Evolutionary conservation across 2,329 filamentous ascomycete species (phyloP).

Genomic region (Aspergillus pseudotamarii): DNA sequence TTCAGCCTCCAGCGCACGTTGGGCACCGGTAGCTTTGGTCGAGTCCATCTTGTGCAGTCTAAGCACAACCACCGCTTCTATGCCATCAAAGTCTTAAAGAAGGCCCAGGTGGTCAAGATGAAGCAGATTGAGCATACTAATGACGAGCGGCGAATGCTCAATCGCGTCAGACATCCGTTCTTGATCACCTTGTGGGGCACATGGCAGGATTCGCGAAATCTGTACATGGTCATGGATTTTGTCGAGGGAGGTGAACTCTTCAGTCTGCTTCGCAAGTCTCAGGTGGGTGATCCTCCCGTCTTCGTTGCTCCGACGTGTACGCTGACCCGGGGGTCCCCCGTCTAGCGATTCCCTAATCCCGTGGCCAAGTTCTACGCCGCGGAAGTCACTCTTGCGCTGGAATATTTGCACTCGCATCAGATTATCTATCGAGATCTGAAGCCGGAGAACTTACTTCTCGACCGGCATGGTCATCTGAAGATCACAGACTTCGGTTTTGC

Average conservation of each 20-base stretch:
- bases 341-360: conserved; percentile 92
- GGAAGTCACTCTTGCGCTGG: conserved; percentile 91
- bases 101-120: conserved; percentile 98
- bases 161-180: conserved; percentile 96
- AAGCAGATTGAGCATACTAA: conserved; percentile 99
- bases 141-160: conserved; percentile 93
- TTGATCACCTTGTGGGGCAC: conserved; percentile 98
- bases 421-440: conserved; percentile 99
- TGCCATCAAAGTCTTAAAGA: conserved; percentile 97
- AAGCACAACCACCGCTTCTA: conserved; percentile 98
- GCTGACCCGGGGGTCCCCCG: background rate
- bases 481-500: conserved; percentile 99
- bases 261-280: conserved; percentile 89
- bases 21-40: conserved; percentile 94
- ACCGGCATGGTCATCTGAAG: conserved; percentile 91
- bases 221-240: conserved; percentile 99
- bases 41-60: conserved; percentile 94
- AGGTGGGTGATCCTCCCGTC: conserved; percentile 57
- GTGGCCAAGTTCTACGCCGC: conserved; percentile 99
- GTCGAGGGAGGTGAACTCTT: conserved; percentile 98
- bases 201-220: conserved; percentile 90
- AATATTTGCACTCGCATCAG: conserved; percentile 91
- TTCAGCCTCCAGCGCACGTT: conserved; percentile 89
- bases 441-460: conserved; percentile 88
- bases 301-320: background rate